Percentiles rank a stretch among this genome's conserved stretches.
Evolutionary conservation across 371 early-diverging fungal genomes (phyloP).

Genomic region (Mortierella sp.): DNA sequence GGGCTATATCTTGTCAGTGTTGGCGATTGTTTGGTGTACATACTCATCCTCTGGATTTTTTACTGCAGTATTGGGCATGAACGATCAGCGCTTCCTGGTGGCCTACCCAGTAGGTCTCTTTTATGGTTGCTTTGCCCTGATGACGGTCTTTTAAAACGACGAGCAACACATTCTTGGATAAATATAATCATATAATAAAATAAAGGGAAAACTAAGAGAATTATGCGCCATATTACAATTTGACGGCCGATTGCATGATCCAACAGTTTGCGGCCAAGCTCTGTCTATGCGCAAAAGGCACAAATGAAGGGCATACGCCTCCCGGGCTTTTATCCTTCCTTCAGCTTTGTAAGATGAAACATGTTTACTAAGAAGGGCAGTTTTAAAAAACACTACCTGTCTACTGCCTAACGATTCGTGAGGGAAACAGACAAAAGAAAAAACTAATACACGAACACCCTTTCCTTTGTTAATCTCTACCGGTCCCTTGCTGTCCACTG

Average conservation of each 20-base stretch:
- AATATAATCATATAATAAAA: background rate
- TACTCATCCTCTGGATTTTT: constrained; percentile 96
- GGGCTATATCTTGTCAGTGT: constrained; percentile 68
- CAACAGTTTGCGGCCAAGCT: no score
- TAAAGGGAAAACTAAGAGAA: background rate
- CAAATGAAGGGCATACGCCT: no score
- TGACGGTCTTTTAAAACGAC: constrained; percentile 85
- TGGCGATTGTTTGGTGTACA: constrained; percentile 95
- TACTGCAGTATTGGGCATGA: constrained; percentile 92
- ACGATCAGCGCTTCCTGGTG: constrained; percentile 92
- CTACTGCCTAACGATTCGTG: no score
- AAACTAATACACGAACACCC: no score
- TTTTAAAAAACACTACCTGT: no score
- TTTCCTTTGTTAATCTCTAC: background rate
- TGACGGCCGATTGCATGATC: no score
- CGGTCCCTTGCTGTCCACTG: background rate
- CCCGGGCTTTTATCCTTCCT: no score
- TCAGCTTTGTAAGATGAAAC: no score
- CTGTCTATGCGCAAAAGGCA: no score
- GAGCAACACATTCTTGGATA: constrained; percentile 11
- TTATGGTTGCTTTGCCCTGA: constrained; percentile 94
- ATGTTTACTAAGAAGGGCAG: no score
- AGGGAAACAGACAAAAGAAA: no score
- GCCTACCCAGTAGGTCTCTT: constrained; percentile 96
- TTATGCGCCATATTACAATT: no score